Conservation (phyloP, 129 eudicot genomes). For the Smallanthus sonchifolius region DNA sequence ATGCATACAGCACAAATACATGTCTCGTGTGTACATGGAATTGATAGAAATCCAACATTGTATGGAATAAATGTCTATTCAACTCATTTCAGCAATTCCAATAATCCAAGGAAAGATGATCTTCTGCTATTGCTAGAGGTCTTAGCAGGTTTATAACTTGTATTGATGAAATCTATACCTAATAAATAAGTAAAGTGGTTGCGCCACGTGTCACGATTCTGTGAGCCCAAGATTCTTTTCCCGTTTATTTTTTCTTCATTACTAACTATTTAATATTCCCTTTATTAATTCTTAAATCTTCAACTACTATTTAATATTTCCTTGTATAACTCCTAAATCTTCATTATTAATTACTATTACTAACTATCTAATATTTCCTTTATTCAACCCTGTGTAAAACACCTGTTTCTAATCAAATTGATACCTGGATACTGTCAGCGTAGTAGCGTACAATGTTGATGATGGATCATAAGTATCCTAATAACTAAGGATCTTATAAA, state of each 20-base stretch:
- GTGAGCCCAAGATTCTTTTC: too few relatives aligned
- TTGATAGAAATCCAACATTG: conserved; percentile 4
- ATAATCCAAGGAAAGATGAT: not conserved
- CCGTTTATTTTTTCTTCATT: too few relatives aligned
- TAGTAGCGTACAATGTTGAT: not conserved
- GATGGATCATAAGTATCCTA: not conserved
- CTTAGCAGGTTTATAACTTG: not conserved
- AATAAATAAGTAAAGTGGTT: too few relatives aligned
- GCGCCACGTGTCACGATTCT: too few relatives aligned
- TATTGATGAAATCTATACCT: not conserved
- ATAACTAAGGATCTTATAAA: not conserved
- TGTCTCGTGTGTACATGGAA: not conserved
- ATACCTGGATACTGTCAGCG: not conserved
- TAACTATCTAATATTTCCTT: too few relatives aligned
- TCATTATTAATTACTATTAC: too few relatives aligned
- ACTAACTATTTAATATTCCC: too few relatives aligned
- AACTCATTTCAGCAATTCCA: conserved; percentile 6
- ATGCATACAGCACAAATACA: conserved; percentile 2
- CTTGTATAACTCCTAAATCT: too few relatives aligned
- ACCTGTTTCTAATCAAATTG: not conserved
- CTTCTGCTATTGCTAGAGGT: not conserved
- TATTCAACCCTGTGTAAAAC: too few relatives aligned
- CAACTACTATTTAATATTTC: too few relatives aligned
- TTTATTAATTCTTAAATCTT: too few relatives aligned
- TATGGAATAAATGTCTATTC: not conserved